These are phyloP conservation scores for Penicillium sp. DNA, from an alignment of 2,329 filamentous ascomycete species.

Conservation along the genomic window DNA sequence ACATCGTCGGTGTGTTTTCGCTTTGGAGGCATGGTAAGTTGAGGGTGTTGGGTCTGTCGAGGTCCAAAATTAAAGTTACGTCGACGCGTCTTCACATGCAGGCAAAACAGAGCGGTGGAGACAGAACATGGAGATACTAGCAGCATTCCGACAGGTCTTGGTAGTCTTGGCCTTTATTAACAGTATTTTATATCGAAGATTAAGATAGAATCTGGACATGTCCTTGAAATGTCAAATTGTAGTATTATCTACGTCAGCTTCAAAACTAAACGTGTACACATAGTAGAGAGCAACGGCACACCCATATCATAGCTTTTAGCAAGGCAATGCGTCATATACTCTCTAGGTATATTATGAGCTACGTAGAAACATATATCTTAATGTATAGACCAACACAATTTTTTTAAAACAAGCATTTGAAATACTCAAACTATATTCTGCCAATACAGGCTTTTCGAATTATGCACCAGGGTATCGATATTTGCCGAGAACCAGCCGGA, in stretches of 20 bases:
- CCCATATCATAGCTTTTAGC: neutral
- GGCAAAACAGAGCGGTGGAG: conserved; percentile 22
- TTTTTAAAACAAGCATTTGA: neutral
- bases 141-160: neutral
- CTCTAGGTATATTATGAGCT: neutral
- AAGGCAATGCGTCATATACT: neutral
- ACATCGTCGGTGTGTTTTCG: conserved; percentile 31
- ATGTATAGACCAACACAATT: neutral
- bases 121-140: neutral
- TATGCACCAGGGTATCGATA: conserved; percentile 14
- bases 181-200: neutral
- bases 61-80: conserved; percentile 1
- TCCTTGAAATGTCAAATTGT: neutral
- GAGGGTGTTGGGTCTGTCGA: conserved; percentile 2
- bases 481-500: conserved; percentile 4
- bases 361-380: neutral
- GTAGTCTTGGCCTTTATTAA: neutral
- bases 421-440: neutral
- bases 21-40: conserved; percentile 27
- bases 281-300: neutral
- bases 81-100: conserved; percentile 20
- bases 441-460: neutral
- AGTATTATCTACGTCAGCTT: too few species aligned
- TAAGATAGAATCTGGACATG: neutral
- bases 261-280: too few species aligned